These are phyloP conservation scores for Auriscalpium orientale DNA, from an alignment of 768 basidiomycete genomes.

Conservation along the genomic window DNA sequence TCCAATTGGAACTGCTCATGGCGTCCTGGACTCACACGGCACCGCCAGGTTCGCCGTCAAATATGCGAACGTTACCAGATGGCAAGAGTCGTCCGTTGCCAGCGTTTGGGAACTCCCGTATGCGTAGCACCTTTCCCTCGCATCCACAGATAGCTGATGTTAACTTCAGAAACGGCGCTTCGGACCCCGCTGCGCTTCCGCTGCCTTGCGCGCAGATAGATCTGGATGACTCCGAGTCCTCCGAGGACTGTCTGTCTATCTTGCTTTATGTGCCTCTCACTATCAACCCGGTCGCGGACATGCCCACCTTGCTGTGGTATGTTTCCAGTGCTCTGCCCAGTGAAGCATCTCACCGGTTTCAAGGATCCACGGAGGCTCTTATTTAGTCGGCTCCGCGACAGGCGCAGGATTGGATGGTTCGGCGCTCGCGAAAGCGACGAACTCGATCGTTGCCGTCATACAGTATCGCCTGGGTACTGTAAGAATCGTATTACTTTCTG, in stretches of 20 bases:
- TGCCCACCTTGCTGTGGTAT: constrained; percentile 56
- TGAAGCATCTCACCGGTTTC: background rate
- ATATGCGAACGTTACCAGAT: constrained; percentile 59
- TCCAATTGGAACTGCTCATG: constrained; percentile 48
- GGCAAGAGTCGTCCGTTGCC: constrained; percentile 47
- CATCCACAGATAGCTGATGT: background rate
- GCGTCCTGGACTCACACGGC: constrained; percentile 39
- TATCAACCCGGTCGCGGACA: constrained; percentile 23
- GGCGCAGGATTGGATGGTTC: constrained; percentile 73
- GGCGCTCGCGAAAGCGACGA: constrained; percentile 57
- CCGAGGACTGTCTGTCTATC: constrained; percentile 80
- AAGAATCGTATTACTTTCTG: constrained; percentile 19
- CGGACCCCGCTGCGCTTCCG: constrained; percentile 49
- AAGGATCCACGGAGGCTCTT: constrained; percentile 87
- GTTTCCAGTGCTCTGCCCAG: constrained; percentile 1
- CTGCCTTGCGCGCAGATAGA: constrained; percentile 63
- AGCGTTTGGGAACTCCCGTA: constrained; percentile 59
- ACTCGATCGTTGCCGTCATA: constrained; percentile 72
- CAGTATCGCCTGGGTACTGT: constrained; percentile 82
- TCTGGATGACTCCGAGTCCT: constrained; percentile 39
- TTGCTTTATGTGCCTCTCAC: constrained; percentile 59
- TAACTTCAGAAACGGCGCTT: constrained; percentile 37
- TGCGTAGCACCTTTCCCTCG: constrained; percentile 18
- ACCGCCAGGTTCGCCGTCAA: constrained; percentile 54
- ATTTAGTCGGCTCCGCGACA: constrained; percentile 61